These are phyloP conservation scores for Entamoeba moshkovskii DNA, from an alignment of 208 protist species.

Conservation along the genomic window DNA sequence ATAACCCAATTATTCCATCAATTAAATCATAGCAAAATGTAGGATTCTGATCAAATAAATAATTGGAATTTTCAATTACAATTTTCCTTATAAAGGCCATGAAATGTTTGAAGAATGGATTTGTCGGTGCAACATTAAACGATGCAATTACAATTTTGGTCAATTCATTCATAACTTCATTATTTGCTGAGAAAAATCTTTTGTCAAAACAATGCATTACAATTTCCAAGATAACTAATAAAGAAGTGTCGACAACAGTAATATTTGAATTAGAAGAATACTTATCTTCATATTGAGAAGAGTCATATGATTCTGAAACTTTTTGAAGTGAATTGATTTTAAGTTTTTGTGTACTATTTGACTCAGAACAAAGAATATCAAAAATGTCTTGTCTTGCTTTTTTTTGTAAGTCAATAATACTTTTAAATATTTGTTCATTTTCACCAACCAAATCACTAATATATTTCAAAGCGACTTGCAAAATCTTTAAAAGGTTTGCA, in stretches of 20 bases:
- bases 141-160: background rate
- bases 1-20: background rate
- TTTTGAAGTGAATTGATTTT: background rate
- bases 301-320: background rate
- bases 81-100: background rate
- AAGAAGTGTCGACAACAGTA: background rate
- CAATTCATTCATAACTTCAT: background rate
- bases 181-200: background rate
- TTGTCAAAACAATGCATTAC: slow-evolving; percentile 1
- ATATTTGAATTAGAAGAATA: background rate
- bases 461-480: background rate
- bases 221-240: background rate
- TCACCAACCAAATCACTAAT: background rate
- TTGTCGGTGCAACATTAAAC: background rate
- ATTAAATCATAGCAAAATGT: background rate
- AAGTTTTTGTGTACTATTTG: background rate
- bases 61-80: background rate
- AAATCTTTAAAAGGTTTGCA: background rate
- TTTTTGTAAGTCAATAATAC: background rate
- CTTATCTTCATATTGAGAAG: background rate
- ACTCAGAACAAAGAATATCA: background rate
- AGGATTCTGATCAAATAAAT: background rate
- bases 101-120: background rate
- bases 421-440: background rate
- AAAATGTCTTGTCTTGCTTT: background rate